Evolutionary conservation across 2,329 filamentous ascomycete genomes (phyloP), one percentile per base, ranked within the genome.

Genomic region (Clonostachys byssicola): DNA sequence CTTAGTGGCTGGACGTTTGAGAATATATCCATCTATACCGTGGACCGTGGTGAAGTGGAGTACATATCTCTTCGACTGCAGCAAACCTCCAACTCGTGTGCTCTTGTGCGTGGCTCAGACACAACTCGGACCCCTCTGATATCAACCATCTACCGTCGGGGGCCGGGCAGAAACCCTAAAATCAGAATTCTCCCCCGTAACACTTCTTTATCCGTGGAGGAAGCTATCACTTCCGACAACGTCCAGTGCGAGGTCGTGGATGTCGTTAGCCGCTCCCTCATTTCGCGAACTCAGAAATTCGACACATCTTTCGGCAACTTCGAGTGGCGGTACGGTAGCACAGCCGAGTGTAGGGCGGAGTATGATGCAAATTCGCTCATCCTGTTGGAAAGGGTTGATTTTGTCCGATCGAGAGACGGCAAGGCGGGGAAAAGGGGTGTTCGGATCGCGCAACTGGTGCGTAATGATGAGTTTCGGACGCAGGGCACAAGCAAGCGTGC

Each of bases 1-100:
- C 36, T 50, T 20, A 42, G 23, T 10, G 45, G 39, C 33, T 45
- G 40, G 30, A 45, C 17, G 4, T 72, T 89, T 89, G 52, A 86
- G 86, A 40, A 90, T 75, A 44, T 55, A 14, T 17, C 51, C 20
- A 45, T 51, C 20, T 41, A 41, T 36, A 46, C 41, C 7, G 33
- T 34, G 9, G 42, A 48, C 8, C 40, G 50, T 2, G 45, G 45
- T 3, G 43, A 52, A 17, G 17, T 39, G 8, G 49, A 49, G 35
- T 57, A 57, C 43, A 41, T 46, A 5, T 57, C 55, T 18, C n/a
- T 56, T 6, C 52, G 55, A 2, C 51, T 47, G 12, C 54, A 54
- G 46, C 46, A 44, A 35, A 50, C 10, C 38, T 57, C 55, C 45
- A 56, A 57, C 47, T 56, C 55, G 9, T 55, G 54, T 43, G 54